Evolutionary conservation across 75 land plant species (phyloP).

Genomic region (Cryptomeria japonica): DNA sequence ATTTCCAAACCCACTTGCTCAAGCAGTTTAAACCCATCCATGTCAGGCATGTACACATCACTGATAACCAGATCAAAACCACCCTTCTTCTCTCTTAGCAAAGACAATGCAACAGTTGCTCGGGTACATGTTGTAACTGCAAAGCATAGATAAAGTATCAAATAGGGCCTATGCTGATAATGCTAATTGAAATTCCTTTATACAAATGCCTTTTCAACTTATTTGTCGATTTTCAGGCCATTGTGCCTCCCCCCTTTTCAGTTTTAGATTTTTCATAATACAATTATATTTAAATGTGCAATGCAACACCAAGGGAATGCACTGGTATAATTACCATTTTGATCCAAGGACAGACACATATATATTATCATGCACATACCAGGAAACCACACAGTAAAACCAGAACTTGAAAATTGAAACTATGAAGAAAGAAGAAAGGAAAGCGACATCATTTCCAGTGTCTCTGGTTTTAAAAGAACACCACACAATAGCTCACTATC

Average conservation of each 20-base stretch:
- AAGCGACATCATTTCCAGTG: neutral
- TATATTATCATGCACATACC: neutral
- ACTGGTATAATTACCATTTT: neutral
- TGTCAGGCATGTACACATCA: slow-evolving; percentile 47
- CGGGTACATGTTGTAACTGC: slow-evolving; percentile 30
- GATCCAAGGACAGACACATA: neutral
- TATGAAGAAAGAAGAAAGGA: neutral
- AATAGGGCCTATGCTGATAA: neutral
- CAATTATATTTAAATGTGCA: neutral
- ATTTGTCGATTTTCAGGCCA: neutral
- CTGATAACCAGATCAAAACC: slow-evolving; percentile 41
- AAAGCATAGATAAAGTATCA: neutral
- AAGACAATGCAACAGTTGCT: slow-evolving; percentile 22
- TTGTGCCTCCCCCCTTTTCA: neutral
- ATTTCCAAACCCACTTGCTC: slow-evolving; percentile 36
- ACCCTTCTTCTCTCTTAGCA: slow-evolving; percentile 31
- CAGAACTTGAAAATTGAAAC: neutral
- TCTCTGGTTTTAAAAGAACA: neutral
- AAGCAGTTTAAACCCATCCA: slow-evolving; percentile 51
- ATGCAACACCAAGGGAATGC: neutral
- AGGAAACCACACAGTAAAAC: neutral
- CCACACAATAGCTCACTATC: neutral
- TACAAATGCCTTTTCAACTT: neutral
- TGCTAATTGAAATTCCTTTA: neutral
- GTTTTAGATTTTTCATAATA: neutral